These are phyloP conservation scores for Hanseniaspora mollemarum DNA, from an alignment of 805 yeast species.

Conservation along the genomic window DNA sequence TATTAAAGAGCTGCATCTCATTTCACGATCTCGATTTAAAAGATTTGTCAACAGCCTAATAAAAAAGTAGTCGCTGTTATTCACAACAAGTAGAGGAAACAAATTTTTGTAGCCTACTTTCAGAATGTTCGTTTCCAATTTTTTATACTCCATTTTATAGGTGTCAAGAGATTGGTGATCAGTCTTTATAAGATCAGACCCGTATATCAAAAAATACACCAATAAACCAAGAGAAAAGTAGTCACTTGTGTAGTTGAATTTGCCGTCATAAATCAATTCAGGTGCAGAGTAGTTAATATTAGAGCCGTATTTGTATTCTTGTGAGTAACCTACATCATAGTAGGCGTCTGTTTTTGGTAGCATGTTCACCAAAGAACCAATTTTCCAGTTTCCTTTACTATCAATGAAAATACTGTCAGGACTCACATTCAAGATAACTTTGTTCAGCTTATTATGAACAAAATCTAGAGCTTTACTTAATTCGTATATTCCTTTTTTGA, in stretches of 20 bases:
- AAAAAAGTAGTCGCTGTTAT: conserved; percentile 9
- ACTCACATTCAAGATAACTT: conserved; percentile 64
- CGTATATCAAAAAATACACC: conserved; percentile 57
- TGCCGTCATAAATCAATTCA: conserved; percentile 57
- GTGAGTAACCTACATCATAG: conserved; percentile 2
- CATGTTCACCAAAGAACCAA: conserved; percentile 59
- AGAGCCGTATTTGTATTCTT: conserved; percentile 3
- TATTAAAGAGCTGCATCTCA: conserved; percentile 21
- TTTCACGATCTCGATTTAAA: conserved; percentile 31
- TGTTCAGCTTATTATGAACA: conserved; percentile 62
- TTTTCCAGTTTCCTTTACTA: conserved; percentile 86
- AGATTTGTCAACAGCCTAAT: conserved; percentile 36
- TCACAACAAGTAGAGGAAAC: conserved; percentile 28
- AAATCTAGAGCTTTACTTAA: conserved; percentile 68
- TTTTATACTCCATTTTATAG: conserved; percentile 45
- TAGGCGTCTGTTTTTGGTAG: conserved; percentile 30
- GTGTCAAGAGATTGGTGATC: conserved; percentile 43
- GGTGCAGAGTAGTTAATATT: conserved; percentile 67
- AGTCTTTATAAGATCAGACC: conserved; percentile 38
- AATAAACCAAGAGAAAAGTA: conserved; percentile 74
- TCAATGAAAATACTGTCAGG: conserved; percentile 71
- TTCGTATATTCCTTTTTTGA: conserved; percentile 75
- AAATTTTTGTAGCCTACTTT: conserved; percentile 31
- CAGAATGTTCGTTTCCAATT: conserved; percentile 39
- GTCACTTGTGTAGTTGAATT: conserved; percentile 59